Conservation (phyloP, 139 green algal species). For the Coelastrella sp. region DNA sequence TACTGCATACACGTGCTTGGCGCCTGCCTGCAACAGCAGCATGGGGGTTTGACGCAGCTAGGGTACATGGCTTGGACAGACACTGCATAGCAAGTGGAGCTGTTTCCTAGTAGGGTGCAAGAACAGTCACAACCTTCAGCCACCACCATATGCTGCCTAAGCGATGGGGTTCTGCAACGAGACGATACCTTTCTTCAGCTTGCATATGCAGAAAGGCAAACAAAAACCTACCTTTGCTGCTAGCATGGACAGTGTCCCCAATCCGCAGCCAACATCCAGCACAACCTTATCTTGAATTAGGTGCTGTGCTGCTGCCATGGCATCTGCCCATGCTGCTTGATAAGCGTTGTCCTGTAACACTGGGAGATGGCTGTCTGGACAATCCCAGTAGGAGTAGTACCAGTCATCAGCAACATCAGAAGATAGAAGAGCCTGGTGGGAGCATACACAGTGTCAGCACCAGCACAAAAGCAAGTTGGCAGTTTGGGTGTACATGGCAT, state of each 20-base stretch:
- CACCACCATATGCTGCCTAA: no score
- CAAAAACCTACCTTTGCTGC: conserved; percentile 33
- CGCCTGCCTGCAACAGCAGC: conserved; percentile 71
- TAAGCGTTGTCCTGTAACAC: conserved; percentile 14
- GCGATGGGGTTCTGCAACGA: no score
- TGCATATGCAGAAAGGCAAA: no score
- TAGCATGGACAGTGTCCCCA: conserved; percentile 82
- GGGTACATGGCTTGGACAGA: no score
- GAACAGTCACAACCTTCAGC: no score
- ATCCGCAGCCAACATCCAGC: conserved; percentile 90
- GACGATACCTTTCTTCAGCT: no score
- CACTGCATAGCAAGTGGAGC: no score
- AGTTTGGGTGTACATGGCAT: no score
- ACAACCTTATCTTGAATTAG: conserved; percentile 72
- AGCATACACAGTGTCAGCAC: no score
- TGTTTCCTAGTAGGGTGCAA: no score
- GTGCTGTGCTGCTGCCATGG: conserved; percentile 67
- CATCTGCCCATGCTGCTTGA: conserved; percentile 61
- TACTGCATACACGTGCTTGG: conserved; percentile 83
- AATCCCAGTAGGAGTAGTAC: conserved; percentile 42
- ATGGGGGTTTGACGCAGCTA: no score
- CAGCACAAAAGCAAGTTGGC: no score
- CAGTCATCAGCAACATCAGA: not conserved
- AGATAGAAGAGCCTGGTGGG: conserved; percentile 14
- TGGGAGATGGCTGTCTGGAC: conserved; percentile 10